These are phyloP conservation scores for Anacardium occidentale DNA, from an alignment of 345 rosid species.

Conservation along the genomic window DNA sequence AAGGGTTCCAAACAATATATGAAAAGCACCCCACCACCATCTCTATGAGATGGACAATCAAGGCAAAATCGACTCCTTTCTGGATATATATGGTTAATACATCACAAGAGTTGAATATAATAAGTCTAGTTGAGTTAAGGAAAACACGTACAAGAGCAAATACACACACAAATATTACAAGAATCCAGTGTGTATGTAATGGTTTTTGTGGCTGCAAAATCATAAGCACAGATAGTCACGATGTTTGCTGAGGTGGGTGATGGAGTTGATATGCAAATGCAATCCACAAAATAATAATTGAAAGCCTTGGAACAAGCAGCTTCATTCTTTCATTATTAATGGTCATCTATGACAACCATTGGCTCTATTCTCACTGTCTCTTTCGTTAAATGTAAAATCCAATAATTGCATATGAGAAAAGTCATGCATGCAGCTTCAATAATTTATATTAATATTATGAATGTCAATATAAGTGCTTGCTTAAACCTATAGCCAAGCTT, in stretches of 20 bases:
- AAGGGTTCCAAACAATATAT: conserved; percentile 16
- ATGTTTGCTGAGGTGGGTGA: neutral
- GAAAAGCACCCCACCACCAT: conserved; percentile 16
- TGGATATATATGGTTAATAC: conserved; percentile 16
- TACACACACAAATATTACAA: neutral
- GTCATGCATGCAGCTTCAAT: neutral
- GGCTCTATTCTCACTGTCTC: conserved; percentile 16
- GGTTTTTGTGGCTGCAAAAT: conserved; percentile 23
- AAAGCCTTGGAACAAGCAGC: conserved; percentile 8
- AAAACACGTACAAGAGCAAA: neutral
- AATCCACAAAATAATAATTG: neutral
- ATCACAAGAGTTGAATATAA: too few species aligned
- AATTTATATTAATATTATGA: too few species aligned
- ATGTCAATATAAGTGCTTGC: neutral
- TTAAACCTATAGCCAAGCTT: neutral
- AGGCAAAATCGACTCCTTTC: conserved; percentile 13
- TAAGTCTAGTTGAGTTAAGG: too few species aligned
- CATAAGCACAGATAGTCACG: neutral
- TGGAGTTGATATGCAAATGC: neutral
- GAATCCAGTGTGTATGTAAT: too few species aligned
- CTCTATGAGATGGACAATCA: neutral
- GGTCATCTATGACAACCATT: conserved; percentile 22
- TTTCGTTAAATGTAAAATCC: conserved; percentile 21
- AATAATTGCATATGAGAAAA: neutral
- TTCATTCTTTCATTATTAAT: conserved; percentile 10